phyloP scores from a whole-genome alignment of 352 stramenopile genomes.

The Pythium aristosporum region DNA sequence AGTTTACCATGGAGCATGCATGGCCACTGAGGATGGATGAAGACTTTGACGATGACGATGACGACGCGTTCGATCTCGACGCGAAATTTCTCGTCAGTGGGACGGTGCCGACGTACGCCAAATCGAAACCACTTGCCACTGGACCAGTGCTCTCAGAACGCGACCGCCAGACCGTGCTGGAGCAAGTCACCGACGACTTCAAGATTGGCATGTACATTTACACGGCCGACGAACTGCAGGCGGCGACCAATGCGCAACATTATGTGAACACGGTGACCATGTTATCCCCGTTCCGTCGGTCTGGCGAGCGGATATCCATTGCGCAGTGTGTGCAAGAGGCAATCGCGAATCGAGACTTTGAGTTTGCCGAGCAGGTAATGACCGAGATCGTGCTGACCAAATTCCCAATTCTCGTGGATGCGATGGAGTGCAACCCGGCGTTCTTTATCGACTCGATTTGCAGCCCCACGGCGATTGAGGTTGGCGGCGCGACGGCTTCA shows the following conservation, averaged over 20 bases:
- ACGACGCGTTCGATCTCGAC: constrained; percentile 6
- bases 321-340: constrained; percentile 14
- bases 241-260: constrained; percentile 54
- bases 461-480: constrained; percentile 14
- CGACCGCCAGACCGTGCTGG: constrained; percentile 58
- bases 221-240: constrained; percentile 67
- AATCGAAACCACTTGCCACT: constrained; percentile 38
- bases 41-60: constrained; percentile 16
- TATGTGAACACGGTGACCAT: constrained; percentile 41
- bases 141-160: constrained; percentile 47
- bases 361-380: constrained; percentile 55
- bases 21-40: not conserved
- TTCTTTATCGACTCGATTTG: constrained; percentile 72
- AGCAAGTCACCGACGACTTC: constrained; percentile 62
- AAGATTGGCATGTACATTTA: constrained; percentile 71
- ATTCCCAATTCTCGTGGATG: constrained; percentile 70
- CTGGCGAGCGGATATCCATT: constrained; percentile 19
- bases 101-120: constrained; percentile 9
- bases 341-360: constrained; percentile 27
- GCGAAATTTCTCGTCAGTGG: constrained; percentile 17
- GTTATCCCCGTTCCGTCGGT: not conserved
- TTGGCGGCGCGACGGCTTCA: not conserved
- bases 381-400: constrained; percentile 58
- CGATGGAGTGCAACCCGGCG: constrained; percentile 78
- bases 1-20: not conserved